phyloP scores from a whole-genome alignment of 192 early-diverging fungal species.

The Coemansia sp. region DNA sequence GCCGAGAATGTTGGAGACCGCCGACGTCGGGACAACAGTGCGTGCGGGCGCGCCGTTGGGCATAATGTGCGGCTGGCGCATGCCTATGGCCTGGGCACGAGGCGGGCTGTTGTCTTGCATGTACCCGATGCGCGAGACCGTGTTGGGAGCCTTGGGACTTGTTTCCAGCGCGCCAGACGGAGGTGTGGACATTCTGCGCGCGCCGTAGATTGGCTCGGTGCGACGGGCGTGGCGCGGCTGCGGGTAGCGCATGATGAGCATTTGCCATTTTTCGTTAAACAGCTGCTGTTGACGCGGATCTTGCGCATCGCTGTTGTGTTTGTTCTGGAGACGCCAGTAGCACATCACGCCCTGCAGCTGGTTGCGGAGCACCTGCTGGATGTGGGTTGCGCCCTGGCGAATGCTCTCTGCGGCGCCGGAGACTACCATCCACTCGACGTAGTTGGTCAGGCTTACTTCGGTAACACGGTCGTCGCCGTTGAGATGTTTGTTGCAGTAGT shows the following conservation, averaged over 20 bases:
- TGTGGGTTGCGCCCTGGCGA: constrained; percentile 42
- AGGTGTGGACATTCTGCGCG: background rate
- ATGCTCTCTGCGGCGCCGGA: constrained; percentile 50
- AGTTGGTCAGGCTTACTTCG: constrained; percentile 33
- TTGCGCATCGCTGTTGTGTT: constrained; percentile 8
- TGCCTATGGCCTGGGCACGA: background rate
- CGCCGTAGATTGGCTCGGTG: constrained; percentile 46
- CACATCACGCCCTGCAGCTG: constrained; percentile 52
- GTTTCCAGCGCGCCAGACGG: background rate
- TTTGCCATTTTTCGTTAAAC: constrained; percentile 41
- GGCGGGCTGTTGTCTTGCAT: background rate
- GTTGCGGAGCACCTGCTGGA: constrained; percentile 51
- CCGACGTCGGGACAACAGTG: background rate
- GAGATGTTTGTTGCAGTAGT: constrained; percentile 35
- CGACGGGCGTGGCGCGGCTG: constrained; percentile 35
- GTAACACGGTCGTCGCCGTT: constrained; percentile 32
- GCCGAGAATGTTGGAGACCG: background rate
- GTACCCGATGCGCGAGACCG: background rate
- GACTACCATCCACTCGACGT: constrained; percentile 51
- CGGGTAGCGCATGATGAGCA: constrained; percentile 36
- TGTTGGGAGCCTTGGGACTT: background rate
- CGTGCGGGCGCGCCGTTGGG: background rate
- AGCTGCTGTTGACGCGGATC: constrained; percentile 32
- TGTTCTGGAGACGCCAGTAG: constrained; percentile 50
- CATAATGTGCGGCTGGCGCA: background rate